Evolutionary conservation across 495 filamentous ascomycete genomes (phyloP).

Genomic region (Podospora pseudopauciseta): DNA sequence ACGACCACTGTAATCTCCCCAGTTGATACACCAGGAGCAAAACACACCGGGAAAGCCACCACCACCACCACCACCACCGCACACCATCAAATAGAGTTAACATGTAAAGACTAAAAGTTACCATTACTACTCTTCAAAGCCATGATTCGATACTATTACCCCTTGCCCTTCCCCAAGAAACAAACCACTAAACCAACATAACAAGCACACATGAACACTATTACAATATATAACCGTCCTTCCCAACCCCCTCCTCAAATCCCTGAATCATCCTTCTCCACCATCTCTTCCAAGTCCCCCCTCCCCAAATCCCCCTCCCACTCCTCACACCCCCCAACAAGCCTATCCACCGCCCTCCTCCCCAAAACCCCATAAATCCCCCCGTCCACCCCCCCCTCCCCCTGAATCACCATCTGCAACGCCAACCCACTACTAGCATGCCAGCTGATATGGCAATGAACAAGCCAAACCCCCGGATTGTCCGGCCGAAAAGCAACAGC

Average conservation of each 20-base stretch:
- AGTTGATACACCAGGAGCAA: not conserved
- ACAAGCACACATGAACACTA: not conserved
- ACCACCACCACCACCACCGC: not conserved
- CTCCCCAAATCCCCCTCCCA: not conserved
- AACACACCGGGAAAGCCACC: not conserved
- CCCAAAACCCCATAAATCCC: constrained; percentile 2
- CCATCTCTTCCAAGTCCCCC: not conserved
- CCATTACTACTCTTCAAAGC: not conserved
- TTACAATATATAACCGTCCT: not conserved
- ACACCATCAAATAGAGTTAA: not conserved
- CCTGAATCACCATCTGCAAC: constrained; percentile 9
- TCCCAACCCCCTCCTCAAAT: not conserved
- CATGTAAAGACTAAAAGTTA: not conserved
- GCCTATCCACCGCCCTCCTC: not conserved
- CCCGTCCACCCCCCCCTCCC: not conserved
- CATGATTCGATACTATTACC: too few relatives aligned
- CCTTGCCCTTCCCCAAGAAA: not conserved
- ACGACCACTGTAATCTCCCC: not conserved
- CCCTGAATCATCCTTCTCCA: constrained; percentile 8
- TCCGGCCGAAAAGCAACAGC: constrained; percentile 47
- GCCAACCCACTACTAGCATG: constrained; percentile 32
- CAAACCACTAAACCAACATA: not conserved
- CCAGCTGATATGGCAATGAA: constrained; percentile 52
- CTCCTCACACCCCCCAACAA: not conserved
- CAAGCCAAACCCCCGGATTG: constrained; percentile 46